Conservation (phyloP, 2,329 filamentous ascomycete genomes). For the Macrophomina phaseolina region DNA sequence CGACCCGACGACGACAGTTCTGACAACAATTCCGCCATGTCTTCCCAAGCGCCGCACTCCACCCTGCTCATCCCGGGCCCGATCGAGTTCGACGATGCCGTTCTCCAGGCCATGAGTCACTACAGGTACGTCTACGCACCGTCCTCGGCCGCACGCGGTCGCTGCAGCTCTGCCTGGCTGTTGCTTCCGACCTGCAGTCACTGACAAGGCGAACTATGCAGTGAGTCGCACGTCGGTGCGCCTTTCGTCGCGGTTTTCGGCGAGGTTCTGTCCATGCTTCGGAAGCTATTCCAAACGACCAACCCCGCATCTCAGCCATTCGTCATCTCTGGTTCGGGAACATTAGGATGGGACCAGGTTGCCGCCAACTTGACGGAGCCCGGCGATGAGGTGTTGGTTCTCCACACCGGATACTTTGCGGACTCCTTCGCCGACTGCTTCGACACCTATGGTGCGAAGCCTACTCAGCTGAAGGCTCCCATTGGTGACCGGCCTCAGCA, state of each 20-base stretch:
- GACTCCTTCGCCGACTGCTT: conserved; percentile 94
- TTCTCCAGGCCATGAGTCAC: conserved; percentile 92
- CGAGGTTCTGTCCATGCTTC: conserved; percentile 84
- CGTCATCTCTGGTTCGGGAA: conserved; percentile 91
- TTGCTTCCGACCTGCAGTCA: background rate
- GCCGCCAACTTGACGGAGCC: conserved; percentile 90
- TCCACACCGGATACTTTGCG: conserved; percentile 97
- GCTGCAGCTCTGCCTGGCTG: background rate
- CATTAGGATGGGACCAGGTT: conserved; percentile 94
- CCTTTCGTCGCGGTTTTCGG: conserved; percentile 90
- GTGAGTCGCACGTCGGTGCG: conserved; percentile 90
- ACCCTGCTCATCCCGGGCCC: conserved; percentile 95
- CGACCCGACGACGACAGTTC: conserved; percentile 59
- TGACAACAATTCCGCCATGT: conserved; percentile 54
- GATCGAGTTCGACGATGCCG: conserved; percentile 98
- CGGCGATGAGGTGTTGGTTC: conserved; percentile 87
- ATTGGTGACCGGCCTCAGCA: conserved; percentile 88
- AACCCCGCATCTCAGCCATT: conserved; percentile 85
- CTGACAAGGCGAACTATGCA: conserved; percentile 43
- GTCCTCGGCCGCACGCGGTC: background rate
- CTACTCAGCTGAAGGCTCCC: conserved; percentile 86
- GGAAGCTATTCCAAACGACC: conserved; percentile 92
- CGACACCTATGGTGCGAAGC: conserved; percentile 85
- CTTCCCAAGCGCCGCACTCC: conserved; percentile 64
- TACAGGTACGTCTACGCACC: conserved; percentile 66